Base-by-base conservation (phyloP, 331 rosid species). In the Rhamnella rubrinervis region DNA sequence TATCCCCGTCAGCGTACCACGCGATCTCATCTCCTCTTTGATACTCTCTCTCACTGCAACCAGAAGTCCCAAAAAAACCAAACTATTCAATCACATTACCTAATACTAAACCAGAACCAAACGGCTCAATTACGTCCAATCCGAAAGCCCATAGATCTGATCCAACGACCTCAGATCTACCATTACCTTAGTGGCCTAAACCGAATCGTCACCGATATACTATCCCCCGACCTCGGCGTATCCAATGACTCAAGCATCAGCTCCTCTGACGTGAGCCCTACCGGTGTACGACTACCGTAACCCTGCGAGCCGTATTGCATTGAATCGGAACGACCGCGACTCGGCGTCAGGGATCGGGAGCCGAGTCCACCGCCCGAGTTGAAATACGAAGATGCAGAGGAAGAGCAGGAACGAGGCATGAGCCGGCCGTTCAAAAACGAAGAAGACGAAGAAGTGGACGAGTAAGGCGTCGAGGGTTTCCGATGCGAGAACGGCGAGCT, bases 151-250 rank as follows among this genome's bases (percentile, higher is more conserved):
- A 13, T 66, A 88, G 96, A 95, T 91, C 96, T 75, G 89, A 80
- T 75, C 74, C 78, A 73, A 55, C 37, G 47, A 46, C 12, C 72
- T 55, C 87, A 87, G 97, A 95, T 91, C 97, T 81, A 82, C 58
- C 77, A 71, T 78, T 89, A 95, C 96, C 99, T 95, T 86, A 95
- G 67, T 11, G 99, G 97, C 65, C 99, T 83, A 73, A 91, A 95
- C 82, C 99, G 93, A 89, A 95, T 89, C 83, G 99, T 95, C 66
- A 95, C 99, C 37, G 96, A 92, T 70, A 95, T 95, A 81, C 99
- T 95, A 72, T 95, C 99, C 40, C 89, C 92, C 0, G 89, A 69
- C 89, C 85, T 86, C 31, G 88, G 76, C 21, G 85, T 64, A 53
- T 89, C 97, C 31, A 83, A 26, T n/a, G 85, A 74, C 64, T 91